Conservation (phyloP, 768 basidiomycete species). For the Krasilnikovozyma curviuscula region DNA sequence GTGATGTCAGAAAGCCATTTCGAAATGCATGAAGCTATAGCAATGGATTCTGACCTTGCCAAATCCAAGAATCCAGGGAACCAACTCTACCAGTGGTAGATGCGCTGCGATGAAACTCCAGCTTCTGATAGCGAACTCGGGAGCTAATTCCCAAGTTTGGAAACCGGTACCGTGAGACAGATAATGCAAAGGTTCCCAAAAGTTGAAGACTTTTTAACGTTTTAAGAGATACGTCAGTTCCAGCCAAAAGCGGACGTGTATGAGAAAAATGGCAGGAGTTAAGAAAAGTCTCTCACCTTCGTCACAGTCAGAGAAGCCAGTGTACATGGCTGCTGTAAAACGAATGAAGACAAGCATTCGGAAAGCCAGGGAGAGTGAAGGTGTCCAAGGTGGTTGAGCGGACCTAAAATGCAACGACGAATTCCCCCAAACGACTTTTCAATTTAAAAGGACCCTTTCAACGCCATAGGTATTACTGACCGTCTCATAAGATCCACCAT, state of each 20-base stretch:
- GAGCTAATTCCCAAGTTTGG: slow-evolving; percentile 95
- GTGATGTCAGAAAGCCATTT: background rate
- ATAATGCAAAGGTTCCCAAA: slow-evolving; percentile 96
- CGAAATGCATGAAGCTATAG: background rate
- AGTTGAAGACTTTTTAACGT: slow-evolving; percentile 63
- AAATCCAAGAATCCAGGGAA: slow-evolving; percentile 29
- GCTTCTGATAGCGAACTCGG: slow-evolving; percentile 73
- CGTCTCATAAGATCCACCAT: slow-evolving; percentile 9
- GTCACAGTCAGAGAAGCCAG: slow-evolving; percentile 85
- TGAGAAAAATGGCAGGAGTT: background rate
- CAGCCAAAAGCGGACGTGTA: background rate
- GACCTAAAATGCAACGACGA: background rate
- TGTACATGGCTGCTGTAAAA: slow-evolving; percentile 76
- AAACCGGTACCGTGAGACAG: slow-evolving; percentile 69
- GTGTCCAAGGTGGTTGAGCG: slow-evolving; percentile 48
- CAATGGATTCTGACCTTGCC: slow-evolving; percentile 43
- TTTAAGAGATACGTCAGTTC: background rate
- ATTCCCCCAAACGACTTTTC: background rate
- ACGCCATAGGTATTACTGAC: background rate
- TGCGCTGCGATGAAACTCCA: slow-evolving; percentile 86
- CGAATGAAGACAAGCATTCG: slow-evolving; percentile 65
- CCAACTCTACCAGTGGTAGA: slow-evolving; percentile 36
- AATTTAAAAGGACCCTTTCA: background rate
- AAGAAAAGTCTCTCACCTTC: slow-evolving; percentile 45
- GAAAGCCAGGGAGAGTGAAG: slow-evolving; percentile 63